These are phyloP conservation scores for Suillus cothurnatus DNA, from an alignment of 768 basidiomycete genomes.

Conservation along the genomic window DNA sequence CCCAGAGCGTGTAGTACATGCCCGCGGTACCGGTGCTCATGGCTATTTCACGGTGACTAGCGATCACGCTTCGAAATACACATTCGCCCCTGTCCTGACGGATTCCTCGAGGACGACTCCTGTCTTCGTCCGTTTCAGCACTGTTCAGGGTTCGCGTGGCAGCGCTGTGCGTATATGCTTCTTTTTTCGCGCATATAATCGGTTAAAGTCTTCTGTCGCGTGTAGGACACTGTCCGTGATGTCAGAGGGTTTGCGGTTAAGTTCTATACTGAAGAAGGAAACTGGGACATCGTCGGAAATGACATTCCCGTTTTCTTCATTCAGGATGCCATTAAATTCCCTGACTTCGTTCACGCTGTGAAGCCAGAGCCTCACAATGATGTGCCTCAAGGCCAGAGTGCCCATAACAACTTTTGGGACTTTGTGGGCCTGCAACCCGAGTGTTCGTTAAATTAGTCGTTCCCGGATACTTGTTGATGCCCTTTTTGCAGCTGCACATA, in stretches of 20 bases:
- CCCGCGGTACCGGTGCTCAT: conserved; percentile 78
- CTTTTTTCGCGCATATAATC: background rate
- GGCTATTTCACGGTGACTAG: conserved; percentile 81
- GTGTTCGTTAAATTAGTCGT: conserved; percentile 34
- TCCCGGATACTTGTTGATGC: background rate
- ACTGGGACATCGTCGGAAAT: conserved; percentile 88
- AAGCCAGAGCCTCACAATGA: conserved; percentile 88
- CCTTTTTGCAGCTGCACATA: conserved; percentile 55
- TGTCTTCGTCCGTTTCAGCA: conserved; percentile 82
- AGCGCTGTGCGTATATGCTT: conserved; percentile 59
- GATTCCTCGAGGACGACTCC: conserved; percentile 75
- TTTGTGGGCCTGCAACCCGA: conserved; percentile 74
- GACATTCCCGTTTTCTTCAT: conserved; percentile 84
- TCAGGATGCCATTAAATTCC: conserved; percentile 82
- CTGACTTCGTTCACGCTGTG: conserved; percentile 82
- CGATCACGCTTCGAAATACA: conserved; percentile 68
- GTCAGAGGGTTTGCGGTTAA: conserved; percentile 86
- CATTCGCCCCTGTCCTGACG: conserved; percentile 69
- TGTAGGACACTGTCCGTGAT: conserved; percentile 74
- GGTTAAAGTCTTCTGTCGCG: conserved; percentile 1
- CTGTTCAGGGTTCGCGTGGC: conserved; percentile 81
- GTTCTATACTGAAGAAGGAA: conserved; percentile 84
- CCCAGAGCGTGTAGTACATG: conserved; percentile 78
- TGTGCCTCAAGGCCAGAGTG: conserved; percentile 64
- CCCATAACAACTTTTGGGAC: conserved; percentile 91